Percentiles rank a stretch among this genome's conserved stretches.
Evolutionary conservation across 2,329 filamentous ascomycete genomes (phyloP).

Genomic region (Dothistroma pini): DNA sequence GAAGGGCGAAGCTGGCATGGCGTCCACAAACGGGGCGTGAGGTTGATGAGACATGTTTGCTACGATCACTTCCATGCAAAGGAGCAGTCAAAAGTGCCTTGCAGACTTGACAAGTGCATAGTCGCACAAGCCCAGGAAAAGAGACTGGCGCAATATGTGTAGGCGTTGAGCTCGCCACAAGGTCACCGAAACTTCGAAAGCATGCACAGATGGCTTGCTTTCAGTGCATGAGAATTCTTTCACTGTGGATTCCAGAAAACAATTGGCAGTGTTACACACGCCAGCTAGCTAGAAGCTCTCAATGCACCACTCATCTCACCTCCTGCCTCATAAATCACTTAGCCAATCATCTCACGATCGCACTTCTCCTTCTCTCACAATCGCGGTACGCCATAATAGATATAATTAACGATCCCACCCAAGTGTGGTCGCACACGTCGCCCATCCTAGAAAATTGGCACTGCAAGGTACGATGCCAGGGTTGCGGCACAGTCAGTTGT

Average conservation of each 20-base stretch:
- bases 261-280: no score
- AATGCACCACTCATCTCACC: background rate
- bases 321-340: background rate
- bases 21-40: background rate
- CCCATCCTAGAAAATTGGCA: background rate
- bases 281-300: no score
- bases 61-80: background rate
- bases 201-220: no score
- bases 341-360: conserved; percentile 1
- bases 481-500: background rate
- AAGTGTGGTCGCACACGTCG: conserved; percentile 2
- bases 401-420: background rate
- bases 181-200: no score
- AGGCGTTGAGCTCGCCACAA: background rate
- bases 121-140: background rate
- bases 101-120: background rate
- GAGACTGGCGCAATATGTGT: background rate
- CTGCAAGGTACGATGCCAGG: conserved; percentile 10
- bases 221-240: no score
- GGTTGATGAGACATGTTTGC: background rate
- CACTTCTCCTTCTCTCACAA: background rate
- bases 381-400: background rate
- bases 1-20: conserved; percentile 23
- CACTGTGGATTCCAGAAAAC: no score
- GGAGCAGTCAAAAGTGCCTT: background rate